Base-by-base conservation (phyloP, 1,284 basidiomycete genomes). In the Coriolopsis trogii region DNA sequence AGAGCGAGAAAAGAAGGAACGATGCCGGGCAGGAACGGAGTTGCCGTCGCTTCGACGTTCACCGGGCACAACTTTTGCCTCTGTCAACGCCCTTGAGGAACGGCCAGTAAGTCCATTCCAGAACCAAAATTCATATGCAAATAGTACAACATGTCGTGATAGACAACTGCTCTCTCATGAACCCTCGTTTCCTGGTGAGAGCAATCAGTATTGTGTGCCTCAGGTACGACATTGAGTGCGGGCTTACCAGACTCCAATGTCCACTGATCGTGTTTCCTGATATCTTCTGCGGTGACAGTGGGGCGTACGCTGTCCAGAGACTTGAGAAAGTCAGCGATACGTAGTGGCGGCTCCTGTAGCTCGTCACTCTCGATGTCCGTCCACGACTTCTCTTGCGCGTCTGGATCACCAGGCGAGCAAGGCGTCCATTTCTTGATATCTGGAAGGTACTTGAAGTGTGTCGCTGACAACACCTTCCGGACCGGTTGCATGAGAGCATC, bases 401-500 rank as follows among this genome's bases (percentile, higher is more conserved):
- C 84, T 0, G 85, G 77, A 61, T 96, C 94, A 10, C 96, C 95
- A 1, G 96, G 95, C 6, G 95, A 98, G 70, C 96, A 99, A 6
- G 96, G 96, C n/a, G n/a, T 98, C 85, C 78, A 88, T 75, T 82
- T 85, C 55, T 51, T 69, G 58, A 75, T 74, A 41, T 61, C 65
- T 1, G 67, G 56, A 7, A 81, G 73, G n/a, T 67, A 73, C 65
- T 95, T 95, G 77, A 99, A 99, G 71, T 99, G 96, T 2, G 95
- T 98, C 1, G 97, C 95, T 23, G 88, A 86, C 38, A 98, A 83
- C 36, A 99, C 94, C 69, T 98, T 99, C 50, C 97, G 86, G 20
- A 99, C 93, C 1, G 97, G 96, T 69, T 99, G 95, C 96, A 99
- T 99, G 53, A 99, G 79, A 1, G 96, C 96, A 65, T 99, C 97